Evolutionary conservation across 192 early-diverging fungal species (phyloP).

Genomic region (Coemansia sp.): DNA sequence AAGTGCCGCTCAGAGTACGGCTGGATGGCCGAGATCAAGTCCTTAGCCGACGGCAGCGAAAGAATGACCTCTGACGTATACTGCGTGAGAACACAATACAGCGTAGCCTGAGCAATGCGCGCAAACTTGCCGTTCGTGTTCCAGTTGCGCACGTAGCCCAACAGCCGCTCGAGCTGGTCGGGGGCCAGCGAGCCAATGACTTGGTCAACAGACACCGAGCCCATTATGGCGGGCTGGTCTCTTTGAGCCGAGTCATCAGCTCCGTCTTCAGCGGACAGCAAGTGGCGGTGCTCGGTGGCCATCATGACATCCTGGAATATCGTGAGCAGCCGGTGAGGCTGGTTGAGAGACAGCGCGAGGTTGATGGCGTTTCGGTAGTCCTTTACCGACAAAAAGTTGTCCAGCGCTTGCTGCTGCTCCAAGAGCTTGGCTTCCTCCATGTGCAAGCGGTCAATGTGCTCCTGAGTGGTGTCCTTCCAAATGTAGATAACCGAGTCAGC

Average conservation of each 20-base stretch:
- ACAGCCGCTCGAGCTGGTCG: constrained; percentile 75
- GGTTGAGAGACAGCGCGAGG: constrained; percentile 84
- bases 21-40: constrained; percentile 77
- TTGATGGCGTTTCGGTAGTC: constrained; percentile 92
- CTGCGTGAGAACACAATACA: constrained; percentile 73
- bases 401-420: constrained; percentile 88
- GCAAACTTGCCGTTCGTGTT: constrained; percentile 89
- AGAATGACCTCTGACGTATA: constrained; percentile 69
- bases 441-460: constrained; percentile 77
- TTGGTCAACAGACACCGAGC: constrained; percentile 63
- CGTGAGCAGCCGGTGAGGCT: constrained; percentile 79
- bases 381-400: constrained; percentile 80
- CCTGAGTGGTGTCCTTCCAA: constrained; percentile 90
- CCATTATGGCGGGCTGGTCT: constrained; percentile 20
- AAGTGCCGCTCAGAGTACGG: constrained; percentile 94
- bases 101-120: constrained; percentile 74
- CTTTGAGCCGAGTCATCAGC: background rate
- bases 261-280: constrained; percentile 7
- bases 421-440: constrained; percentile 63
- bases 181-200: constrained; percentile 64
- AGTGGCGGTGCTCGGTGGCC: constrained; percentile 41
- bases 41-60: constrained; percentile 78
- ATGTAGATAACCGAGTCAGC: constrained; percentile 88
- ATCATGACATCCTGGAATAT: constrained; percentile 68
- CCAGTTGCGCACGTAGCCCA: constrained; percentile 89